Base-by-base conservation (phyloP, 768 basidiomycete species). In the Rickenella mellea region DNA sequence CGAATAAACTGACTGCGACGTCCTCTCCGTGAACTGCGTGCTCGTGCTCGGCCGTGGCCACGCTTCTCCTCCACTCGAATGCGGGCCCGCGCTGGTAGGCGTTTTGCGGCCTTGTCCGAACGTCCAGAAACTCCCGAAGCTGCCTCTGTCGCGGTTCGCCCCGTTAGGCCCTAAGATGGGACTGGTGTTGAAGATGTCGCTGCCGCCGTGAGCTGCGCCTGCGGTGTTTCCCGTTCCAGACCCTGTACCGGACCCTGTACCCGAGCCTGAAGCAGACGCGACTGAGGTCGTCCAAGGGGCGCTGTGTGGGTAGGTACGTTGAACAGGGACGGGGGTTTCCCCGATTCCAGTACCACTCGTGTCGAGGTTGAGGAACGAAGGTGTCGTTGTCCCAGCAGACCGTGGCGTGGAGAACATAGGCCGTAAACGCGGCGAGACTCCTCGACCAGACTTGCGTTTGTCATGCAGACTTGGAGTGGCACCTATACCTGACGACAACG, bases 271-370 rank as follows among this genome's bases (percentile, higher is more conserved):
- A 36, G 11, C 15, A n/a, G n/a, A n/a, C n/a, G n/a, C n/a, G n/a
- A n/a, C n/a, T n/a, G n/a, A n/a, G n/a, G n/a, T n/a, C n/a, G n/a
- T n/a, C n/a, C n/a, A n/a, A n/a, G n/a, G n/a, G n/a, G n/a, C n/a
- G n/a, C n/a, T n/a, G n/a, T 36, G 33, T 17, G 19, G 19, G 12
- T 15, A 38, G 47, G 56, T 54, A 43, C 57, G 63, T 5, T 47
- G 54, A 26, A 48, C 0, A 12, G 54, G 56, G 24, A 47, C 59
- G 4, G 84, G 85, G 0, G 79, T 73, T 46, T 81, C 78, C 22
- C 83, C 83, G 17, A 86, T 70, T 20, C 78, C 82, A 14, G 22
- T 27, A 24, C 77, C 80, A 4, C 66, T 56, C 27, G 64, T 55
- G 49, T 72, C 70, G 4, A 71, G 55, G 45, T 65, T 66, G 50